A percentile compares a stretch with the other conserved stretches of the same genome.
phyloP scores from a whole-genome alignment of 2,329 filamentous ascomycete genomes.

The Periconia sp. region DNA sequence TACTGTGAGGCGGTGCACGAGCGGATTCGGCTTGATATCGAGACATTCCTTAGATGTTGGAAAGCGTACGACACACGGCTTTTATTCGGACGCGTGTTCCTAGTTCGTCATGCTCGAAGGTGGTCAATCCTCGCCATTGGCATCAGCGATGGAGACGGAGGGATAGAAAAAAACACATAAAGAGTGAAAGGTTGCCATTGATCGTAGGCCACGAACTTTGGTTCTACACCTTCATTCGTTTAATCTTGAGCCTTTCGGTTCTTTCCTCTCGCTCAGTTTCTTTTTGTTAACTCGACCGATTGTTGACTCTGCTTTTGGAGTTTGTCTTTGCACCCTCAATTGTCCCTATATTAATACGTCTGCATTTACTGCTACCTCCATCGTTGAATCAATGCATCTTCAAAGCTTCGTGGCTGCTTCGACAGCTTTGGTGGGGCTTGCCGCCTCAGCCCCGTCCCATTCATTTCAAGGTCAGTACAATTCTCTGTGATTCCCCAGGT shows the following conservation, averaged over 20 bases:
- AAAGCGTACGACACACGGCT: too few relatives aligned
- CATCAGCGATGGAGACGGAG: neutral
- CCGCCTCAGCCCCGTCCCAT: neutral
- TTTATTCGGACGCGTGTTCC: too few relatives aligned
- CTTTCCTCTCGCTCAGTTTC: neutral
- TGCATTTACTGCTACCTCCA: too few relatives aligned
- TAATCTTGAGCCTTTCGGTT: neutral
- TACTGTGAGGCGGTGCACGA: too few relatives aligned
- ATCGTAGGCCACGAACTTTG: neutral
- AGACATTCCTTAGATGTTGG: too few relatives aligned
- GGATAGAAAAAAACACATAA: neutral
- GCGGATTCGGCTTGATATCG: too few relatives aligned
- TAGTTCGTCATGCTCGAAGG: too few relatives aligned
- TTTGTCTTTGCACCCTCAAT: neutral
- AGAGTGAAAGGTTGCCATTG: neutral
- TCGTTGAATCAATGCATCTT: neutral
- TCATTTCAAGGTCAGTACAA: neutral
- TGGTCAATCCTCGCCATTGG: too few relatives aligned
- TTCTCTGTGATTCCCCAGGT: too few relatives aligned
- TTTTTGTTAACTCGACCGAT: neutral
- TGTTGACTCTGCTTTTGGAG: neutral
- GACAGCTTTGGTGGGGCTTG: neutral
- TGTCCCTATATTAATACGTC: neutral
- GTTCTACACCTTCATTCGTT: neutral
- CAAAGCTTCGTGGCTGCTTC: neutral